These are phyloP conservation scores for Penicillium crystallinum DNA, from an alignment of 495 filamentous ascomycete species.

Conservation along the genomic window DNA sequence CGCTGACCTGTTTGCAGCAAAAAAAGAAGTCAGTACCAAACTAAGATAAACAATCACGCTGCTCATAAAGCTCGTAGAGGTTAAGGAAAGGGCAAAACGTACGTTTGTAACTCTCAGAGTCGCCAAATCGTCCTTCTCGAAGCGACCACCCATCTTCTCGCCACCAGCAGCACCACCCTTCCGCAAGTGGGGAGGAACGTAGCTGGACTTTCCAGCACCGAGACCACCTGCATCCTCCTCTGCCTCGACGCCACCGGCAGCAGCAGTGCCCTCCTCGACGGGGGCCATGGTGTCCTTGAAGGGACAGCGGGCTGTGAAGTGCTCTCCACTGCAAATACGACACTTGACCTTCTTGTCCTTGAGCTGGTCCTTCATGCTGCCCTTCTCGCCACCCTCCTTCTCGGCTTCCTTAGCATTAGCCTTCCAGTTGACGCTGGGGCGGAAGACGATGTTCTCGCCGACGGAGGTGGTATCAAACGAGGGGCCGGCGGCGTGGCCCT, in stretches of 20 bases:
- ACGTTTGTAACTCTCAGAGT: conserved; percentile 97
- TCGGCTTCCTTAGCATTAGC: conserved; percentile 76
- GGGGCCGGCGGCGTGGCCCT: conserved; percentile 60
- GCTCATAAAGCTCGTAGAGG: neutral
- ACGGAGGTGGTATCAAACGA: conserved; percentile 83
- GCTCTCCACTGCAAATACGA: conserved; percentile 95
- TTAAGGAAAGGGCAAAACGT: conserved; percentile 32
- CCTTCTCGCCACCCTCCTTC: conserved; percentile 66
- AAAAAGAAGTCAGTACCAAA: conserved; percentile 11
- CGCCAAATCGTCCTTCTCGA: conserved; percentile 92
- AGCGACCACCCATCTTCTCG: conserved; percentile 90
- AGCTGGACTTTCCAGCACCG: conserved; percentile 67
- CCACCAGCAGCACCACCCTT: conserved; percentile 62
- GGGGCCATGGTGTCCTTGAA: conserved; percentile 81
- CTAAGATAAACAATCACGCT: conserved; percentile 4
- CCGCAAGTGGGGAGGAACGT: conserved; percentile 88
- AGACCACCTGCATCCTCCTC: conserved; percentile 50
- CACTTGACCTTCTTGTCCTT: conserved; percentile 99
- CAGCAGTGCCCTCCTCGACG: conserved; percentile 59
- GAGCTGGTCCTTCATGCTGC: conserved; percentile 78
- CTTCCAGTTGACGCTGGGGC: conserved; percentile 85
- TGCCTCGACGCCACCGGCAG: conserved; percentile 50
- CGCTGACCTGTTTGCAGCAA: conserved; percentile 64
- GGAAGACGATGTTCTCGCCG: conserved; percentile 96
- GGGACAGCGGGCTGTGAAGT: conserved; percentile 94